phyloP scores from a whole-genome alignment of 306 rosid genomes.

The Carpinus fangiana region DNA sequence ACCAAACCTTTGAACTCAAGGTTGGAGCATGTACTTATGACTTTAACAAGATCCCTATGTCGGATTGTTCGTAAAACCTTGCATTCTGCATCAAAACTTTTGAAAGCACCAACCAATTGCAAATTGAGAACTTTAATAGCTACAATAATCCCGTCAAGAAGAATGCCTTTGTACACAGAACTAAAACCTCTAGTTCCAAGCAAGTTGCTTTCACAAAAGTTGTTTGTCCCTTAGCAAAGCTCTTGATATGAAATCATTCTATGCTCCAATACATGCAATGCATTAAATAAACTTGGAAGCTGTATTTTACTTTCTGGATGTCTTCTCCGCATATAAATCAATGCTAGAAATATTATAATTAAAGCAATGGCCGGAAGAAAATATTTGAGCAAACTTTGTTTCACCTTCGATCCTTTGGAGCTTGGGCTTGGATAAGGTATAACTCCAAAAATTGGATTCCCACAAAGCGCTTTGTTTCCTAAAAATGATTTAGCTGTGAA shows the following conservation, averaged over 20 bases:
- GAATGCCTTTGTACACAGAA: not conserved
- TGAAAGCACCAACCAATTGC: not conserved
- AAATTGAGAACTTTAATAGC: not conserved
- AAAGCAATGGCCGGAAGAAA: not conserved
- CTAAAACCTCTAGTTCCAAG: not conserved
- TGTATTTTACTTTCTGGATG: not conserved
- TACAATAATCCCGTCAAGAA: not conserved
- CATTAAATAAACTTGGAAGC: not conserved
- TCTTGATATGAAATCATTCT: not conserved
- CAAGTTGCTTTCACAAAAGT: not conserved
- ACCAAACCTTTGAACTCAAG: not conserved
- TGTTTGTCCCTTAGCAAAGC: not conserved
- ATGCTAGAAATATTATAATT: not conserved
- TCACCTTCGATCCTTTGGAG: not conserved
- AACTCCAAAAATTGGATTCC: not conserved
- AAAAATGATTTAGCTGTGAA: not conserved
- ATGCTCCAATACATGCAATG: not conserved
- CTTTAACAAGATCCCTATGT: not conserved
- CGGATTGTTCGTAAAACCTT: not conserved
- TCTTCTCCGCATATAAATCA: not conserved
- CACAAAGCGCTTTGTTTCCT: not conserved
- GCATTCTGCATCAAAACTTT: not conserved
- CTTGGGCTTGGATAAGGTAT: not conserved
- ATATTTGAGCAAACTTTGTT: not conserved
- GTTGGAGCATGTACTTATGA: not conserved